Percentiles rank a stretch among this genome's conserved stretches.
These are phyloP conservation scores for Lactifluus rugatus DNA, from an alignment of 768 basidiomycete genomes.

Conservation along the genomic window DNA sequence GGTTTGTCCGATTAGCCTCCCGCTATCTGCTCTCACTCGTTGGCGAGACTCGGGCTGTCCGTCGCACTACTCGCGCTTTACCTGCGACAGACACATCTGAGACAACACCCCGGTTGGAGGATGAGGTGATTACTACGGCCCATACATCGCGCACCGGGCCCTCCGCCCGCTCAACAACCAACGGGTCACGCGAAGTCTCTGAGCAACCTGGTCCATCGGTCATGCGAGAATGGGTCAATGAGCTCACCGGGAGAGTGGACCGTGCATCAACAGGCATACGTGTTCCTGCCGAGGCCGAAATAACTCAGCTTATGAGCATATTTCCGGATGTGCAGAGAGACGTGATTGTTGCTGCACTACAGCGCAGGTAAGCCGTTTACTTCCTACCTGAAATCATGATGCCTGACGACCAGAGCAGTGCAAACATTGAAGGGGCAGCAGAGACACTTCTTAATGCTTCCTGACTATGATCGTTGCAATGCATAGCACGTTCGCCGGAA, in stretches of 20 bases:
- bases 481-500: not conserved
- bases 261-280: slow-evolving; percentile 48
- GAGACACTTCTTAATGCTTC: slow-evolving; percentile 58
- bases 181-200: not conserved
- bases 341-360: slow-evolving; percentile 63
- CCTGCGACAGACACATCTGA: slow-evolving; percentile 2
- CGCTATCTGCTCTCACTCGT: slow-evolving; percentile 56
- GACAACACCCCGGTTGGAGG: slow-evolving; percentile 29
- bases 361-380: slow-evolving; percentile 54
- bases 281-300: slow-evolving; percentile 68
- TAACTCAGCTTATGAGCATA: slow-evolving; percentile 64
- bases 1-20: slow-evolving; percentile 44
- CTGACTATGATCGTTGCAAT: not conserved
- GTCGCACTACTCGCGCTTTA: slow-evolving; percentile 29
- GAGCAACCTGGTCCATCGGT: slow-evolving; percentile 33
- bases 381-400: slow-evolving; percentile 6
- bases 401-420: slow-evolving; percentile 32
- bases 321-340: slow-evolving; percentile 75
- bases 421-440: slow-evolving; percentile 73
- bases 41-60: slow-evolving; percentile 60
- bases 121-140: slow-evolving; percentile 59
- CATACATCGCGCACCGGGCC: slow-evolving; percentile 26
- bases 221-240: slow-evolving; percentile 71
- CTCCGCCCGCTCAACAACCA: slow-evolving; percentile 16
- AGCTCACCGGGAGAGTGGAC: slow-evolving; percentile 57